phyloP scores from a whole-genome alignment of 805 yeast genomes.

The Hanseniaspora meyeri region DNA sequence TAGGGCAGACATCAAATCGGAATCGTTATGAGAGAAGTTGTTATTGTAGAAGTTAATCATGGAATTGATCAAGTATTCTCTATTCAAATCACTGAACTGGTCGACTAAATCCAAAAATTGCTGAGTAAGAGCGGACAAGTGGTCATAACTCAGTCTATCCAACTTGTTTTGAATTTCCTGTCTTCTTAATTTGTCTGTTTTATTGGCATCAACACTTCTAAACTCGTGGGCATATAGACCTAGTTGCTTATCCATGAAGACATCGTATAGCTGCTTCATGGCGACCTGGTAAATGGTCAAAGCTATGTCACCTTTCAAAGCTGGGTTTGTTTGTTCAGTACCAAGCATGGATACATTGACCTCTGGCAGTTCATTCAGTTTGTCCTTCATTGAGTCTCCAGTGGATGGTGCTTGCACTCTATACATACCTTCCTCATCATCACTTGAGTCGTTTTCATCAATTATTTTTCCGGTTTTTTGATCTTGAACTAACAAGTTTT shows the following conservation, averaged over 20 bases:
- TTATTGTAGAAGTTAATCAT: slow-evolving; percentile 39
- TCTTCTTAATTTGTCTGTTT: slow-evolving; percentile 23
- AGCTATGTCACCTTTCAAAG: slow-evolving; percentile 60
- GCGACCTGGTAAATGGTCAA: slow-evolving; percentile 59
- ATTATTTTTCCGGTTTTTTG: slow-evolving; percentile 17
- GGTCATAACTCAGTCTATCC: slow-evolving; percentile 21
- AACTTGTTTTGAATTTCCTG: slow-evolving; percentile 16
- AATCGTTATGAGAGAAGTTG: slow-evolving; percentile 21
- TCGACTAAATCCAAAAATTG: slow-evolving; percentile 51
- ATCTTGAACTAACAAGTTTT: slow-evolving; percentile 18
- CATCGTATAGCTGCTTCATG: slow-evolving; percentile 35
- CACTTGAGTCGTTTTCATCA: slow-evolving; percentile 24
- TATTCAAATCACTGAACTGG: slow-evolving; percentile 54
- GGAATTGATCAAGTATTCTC: slow-evolving; percentile 54
- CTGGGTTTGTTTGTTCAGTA: slow-evolving; percentile 71
- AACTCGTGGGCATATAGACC: slow-evolving; percentile 26
- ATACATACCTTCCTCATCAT: slow-evolving; percentile 26
- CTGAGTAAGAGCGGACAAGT: slow-evolving; percentile 32
- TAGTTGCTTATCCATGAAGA: slow-evolving; percentile 24
- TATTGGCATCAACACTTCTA: slow-evolving; percentile 25
- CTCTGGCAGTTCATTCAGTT: slow-evolving; percentile 67
- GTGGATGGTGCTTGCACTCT: slow-evolving; percentile 36
- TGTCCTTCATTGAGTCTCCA: slow-evolving; percentile 46
- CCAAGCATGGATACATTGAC: slow-evolving; percentile 79
- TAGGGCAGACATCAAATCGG: slow-evolving; percentile 36